Evolutionary conservation across 2,329 filamentous ascomycete genomes (phyloP).

Genomic region (Thelonectria discophora): DNA sequence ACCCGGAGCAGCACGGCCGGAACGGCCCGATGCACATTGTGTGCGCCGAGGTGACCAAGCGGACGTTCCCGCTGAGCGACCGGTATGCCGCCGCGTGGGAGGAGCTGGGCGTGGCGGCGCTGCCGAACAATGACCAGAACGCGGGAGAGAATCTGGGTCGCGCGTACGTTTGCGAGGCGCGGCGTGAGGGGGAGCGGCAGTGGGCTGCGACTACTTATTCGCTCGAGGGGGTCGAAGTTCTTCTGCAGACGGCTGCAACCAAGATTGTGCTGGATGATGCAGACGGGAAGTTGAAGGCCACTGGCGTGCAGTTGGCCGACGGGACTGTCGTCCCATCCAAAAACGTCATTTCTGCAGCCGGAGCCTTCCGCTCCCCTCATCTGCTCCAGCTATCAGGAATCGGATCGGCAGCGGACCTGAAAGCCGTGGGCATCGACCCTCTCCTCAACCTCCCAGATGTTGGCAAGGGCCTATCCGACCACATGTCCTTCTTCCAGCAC

Average conservation of each 20-base stretch:
- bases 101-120: not conserved
- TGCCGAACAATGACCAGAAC: not conserved
- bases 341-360: constrained; percentile 58
- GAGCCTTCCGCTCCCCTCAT: constrained; percentile 57
- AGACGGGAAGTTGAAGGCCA: not conserved
- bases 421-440: constrained; percentile 50
- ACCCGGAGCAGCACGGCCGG: constrained; percentile 37
- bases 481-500: constrained; percentile 40
- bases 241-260: not conserved
- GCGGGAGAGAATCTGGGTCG: not conserved
- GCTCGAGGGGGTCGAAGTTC: not conserved
- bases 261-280: not conserved
- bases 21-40: not conserved
- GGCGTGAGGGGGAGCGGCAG: too few relatives aligned
- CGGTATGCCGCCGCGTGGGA: not conserved
- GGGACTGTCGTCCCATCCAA: constrained; percentile 37
- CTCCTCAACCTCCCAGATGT: constrained; percentile 56
- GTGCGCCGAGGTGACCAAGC: not conserved
- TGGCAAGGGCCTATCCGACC: constrained; percentile 53
- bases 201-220: not conserved
- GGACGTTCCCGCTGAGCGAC: not conserved
- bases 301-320: constrained; percentile 20
- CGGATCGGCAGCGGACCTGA: constrained; percentile 51
- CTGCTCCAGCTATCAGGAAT: constrained; percentile 60
- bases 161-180: not conserved